Base-by-base conservation (phyloP, 208 protist genomes). In the Leishmania arabica region DNA sequence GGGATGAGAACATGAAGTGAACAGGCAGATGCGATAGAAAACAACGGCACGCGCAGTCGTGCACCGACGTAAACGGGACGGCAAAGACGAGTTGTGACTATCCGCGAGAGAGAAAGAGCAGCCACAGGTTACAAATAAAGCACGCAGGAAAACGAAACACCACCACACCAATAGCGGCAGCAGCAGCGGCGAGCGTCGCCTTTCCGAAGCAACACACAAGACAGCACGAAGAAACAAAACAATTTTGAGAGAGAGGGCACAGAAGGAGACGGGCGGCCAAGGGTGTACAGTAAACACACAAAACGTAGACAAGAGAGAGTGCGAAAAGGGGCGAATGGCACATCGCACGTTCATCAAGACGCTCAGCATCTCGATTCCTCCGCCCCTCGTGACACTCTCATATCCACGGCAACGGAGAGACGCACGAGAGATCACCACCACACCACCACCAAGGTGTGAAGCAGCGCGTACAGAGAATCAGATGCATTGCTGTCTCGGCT, bases 391-490 rank as follows among this genome's bases (percentile, higher is more conserved):
- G 42, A 15, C 73, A 3, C 27, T 83, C 45, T 53, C n/a, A 49
- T 54, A 27, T 70, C 68, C 64, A 69, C 71, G 24, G 37, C 79
- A 74, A 54, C 27, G 72, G 80, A 62, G 71, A 68, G 51, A 54
- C 0, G 21, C 51, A 5, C 11, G 51, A 54, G 51, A 11, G 2
- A 53, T 7, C 49, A 54, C 51, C 51, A 54, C 15, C 19, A 15
- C 51, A 54, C 9, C 45, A 47, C 0, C 54, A 58, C 54, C 54
- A 45, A 40, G 37, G 15, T 21, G 31, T 34, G 34, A 37, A 31
- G 3, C 3, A 17, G 27, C 64, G 15, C 64, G 31, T 8, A 21
- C 64, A 71, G 17, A 49, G 21, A n/a, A 71, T 9, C 40, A n/a
- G 40, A 21, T 15, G 24, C 42, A 37, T 40, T 71, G 64, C 3